phyloP scores from a whole-genome alignment of 1,139 yeast genomes.

The Petasospora fabianii region DNA sequence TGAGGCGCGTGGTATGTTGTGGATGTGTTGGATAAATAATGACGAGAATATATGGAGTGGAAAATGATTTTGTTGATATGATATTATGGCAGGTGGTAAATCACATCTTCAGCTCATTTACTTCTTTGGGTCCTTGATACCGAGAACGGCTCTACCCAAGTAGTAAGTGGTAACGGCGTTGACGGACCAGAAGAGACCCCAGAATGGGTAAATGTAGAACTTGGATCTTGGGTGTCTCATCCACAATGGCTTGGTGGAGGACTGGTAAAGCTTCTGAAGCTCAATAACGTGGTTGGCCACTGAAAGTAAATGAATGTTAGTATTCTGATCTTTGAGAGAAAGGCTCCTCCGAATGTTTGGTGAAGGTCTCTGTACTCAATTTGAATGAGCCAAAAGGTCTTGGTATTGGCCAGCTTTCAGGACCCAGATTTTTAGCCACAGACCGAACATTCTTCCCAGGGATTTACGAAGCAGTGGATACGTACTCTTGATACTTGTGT shows the following conservation, averaged over 20 bases:
- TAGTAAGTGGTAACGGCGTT: slow-evolving; percentile 69
- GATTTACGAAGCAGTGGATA: no score
- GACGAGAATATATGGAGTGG: not conserved
- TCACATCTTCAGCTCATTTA: not conserved
- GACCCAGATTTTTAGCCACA: no score
- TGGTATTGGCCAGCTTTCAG: no score
- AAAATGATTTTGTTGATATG: not conserved
- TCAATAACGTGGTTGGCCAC: slow-evolving; percentile 66
- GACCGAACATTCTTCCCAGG: no score
- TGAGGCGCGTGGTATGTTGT: no score
- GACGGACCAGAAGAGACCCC: slow-evolving; percentile 75
- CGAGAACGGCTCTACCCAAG: slow-evolving; percentile 74
- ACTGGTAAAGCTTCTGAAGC: slow-evolving; percentile 72
- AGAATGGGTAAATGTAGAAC: slow-evolving; percentile 82
- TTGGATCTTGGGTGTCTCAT: slow-evolving; percentile 78
- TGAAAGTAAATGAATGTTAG: slow-evolving; percentile 11
- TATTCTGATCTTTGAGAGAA: not conserved
- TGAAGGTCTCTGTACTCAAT: not conserved
- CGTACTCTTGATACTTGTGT: slow-evolving; percentile 1
- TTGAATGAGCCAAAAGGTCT: not conserved
- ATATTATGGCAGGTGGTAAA: not conserved
- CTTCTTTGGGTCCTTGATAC: slow-evolving; percentile 49
- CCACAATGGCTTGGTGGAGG: slow-evolving; percentile 71
- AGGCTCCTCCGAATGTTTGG: no score
- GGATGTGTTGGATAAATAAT: not conserved